Evolutionary conservation across 1,284 basidiomycete species (phyloP).

Genomic region (Exobasidium cylindrosporum): DNA sequence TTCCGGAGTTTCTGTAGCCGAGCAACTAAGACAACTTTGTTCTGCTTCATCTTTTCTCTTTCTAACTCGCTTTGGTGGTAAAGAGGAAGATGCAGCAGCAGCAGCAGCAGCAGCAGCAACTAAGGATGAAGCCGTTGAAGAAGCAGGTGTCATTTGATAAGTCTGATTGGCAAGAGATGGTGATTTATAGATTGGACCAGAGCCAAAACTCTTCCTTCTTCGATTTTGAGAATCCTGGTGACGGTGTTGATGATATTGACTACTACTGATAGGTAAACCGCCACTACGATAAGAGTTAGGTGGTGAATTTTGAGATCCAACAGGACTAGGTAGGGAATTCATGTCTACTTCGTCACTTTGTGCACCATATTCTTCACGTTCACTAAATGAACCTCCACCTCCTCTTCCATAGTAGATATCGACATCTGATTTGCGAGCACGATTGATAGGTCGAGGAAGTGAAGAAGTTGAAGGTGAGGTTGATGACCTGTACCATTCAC

Average conservation of each 20-base stretch:
- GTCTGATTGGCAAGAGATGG: not conserved
- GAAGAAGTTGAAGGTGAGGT: not conserved
- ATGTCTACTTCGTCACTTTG: not conserved
- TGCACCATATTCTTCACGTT: not conserved
- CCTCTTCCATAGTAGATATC: no score
- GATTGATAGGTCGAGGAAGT: not conserved
- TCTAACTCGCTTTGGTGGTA: slow-evolving; percentile 4
- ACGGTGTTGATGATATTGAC: not conserved
- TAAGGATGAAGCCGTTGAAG: not conserved
- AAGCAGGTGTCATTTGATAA: not conserved
- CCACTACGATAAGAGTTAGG: not conserved
- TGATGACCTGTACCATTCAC: not conserved
- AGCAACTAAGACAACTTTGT: slow-evolving; percentile 25
- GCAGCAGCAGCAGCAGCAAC: not conserved
- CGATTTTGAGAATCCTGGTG: no score
- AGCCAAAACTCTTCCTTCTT: not conserved
- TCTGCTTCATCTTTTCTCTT: slow-evolving; percentile 13
- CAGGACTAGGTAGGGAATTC: not conserved
- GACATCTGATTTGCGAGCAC: not conserved
- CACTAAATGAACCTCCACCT: not conserved
- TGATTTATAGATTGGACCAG: not conserved
- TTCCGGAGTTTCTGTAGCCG: slow-evolving; percentile 27
- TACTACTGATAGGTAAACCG: not conserved
- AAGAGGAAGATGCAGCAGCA: not conserved
- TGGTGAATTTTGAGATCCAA: not conserved